Evolutionary conservation across 148 eudicot species (phyloP), one percentile per base, ranked within the genome.

Genomic region (Rhododendron kiyosumense): DNA sequence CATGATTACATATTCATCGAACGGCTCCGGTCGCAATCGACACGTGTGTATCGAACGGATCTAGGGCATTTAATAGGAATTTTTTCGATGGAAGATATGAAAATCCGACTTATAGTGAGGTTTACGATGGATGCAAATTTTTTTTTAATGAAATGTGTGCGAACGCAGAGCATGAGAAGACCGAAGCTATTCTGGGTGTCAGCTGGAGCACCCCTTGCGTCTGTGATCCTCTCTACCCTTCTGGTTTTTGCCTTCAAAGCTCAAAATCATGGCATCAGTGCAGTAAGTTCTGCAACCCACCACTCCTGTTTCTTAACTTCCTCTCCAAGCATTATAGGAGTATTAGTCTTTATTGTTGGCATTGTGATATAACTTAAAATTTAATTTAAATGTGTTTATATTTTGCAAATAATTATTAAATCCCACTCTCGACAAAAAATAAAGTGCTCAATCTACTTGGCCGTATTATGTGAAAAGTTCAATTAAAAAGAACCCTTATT

Each of bases 141-240:
- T n/a, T n/a, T n/a, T 7, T 10, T 41, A 28, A n/a, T 26, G 79
- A 20, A 7, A 83, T 34, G 83, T 77, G 63, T 75, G 71, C 6
- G 3, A 71, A 71, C 28, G 85, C 90, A 93, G 95, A 87, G 93
- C 84, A 93, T 90, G 82, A 92, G 83, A 84, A 91, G 88, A 38
- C 92, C 91, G 83, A 92, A 87, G 89, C 82, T 93, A 48, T 93
- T 93, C 85, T 93, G 95, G 95, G 91, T 93, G 67, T 90, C 95
- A 83, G 95, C 95, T 63, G 93, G 92, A 84, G 95, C 93, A 83
- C 95, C 95, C n/a, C 89, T 93, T 81, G 78, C 84, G 83, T 91
- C 93, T 74, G 93, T 93, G n/a, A 79, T 93, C 54, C 85, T 93
- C 54, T 86, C 95, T 10, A 93, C 95, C 5, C 52, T 93, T 8